A percentile compares a stretch with the other conserved stretches of the same genome.
phyloP scores from a whole-genome alignment of 306 rosid genomes.

The Cyamopsis tetragonoloba region DNA sequence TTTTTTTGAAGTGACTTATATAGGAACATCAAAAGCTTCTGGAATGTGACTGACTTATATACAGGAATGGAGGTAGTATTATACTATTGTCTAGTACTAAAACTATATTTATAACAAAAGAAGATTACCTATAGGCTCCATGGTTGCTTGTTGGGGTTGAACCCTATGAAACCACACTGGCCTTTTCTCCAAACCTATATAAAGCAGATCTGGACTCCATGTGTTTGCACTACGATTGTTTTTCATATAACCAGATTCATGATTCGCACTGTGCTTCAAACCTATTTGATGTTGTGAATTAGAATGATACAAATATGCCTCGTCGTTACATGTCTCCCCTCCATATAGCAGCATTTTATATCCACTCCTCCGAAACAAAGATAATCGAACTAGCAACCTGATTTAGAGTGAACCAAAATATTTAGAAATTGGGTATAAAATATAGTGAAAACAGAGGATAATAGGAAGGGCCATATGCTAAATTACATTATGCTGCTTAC shows the following conservation, averaged over 20 bases:
- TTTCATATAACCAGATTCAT: constrained; percentile 36
- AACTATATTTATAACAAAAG: background rate
- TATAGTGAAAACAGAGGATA: constrained; percentile 19
- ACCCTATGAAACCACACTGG: constrained; percentile 48
- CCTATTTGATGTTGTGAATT: constrained; percentile 35
- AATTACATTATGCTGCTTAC: constrained; percentile 46
- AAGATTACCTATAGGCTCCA: constrained; percentile 57
- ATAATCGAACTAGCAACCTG: constrained; percentile 82
- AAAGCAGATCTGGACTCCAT: constrained; percentile 81
- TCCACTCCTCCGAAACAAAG: constrained; percentile 80
- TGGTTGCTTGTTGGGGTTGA: constrained; percentile 60
- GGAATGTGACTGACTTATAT: no score
- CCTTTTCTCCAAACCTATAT: constrained; percentile 75
- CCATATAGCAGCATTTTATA: constrained; percentile 83
- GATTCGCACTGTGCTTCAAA: constrained; percentile 33
- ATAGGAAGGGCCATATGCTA: constrained; percentile 6
- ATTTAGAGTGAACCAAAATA: constrained; percentile 31
- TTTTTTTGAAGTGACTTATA: no score
- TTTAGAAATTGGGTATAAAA: constrained; percentile 16
- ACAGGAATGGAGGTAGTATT: no score
- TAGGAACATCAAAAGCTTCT: no score
- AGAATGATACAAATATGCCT: constrained; percentile 27
- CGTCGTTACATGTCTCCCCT: constrained; percentile 68
- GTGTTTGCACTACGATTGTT: constrained; percentile 40
- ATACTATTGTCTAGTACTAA: background rate